phyloP scores from a whole-genome alignment of 495 filamentous ascomycete species.

The Friedmanniomyces endolithicus region DNA sequence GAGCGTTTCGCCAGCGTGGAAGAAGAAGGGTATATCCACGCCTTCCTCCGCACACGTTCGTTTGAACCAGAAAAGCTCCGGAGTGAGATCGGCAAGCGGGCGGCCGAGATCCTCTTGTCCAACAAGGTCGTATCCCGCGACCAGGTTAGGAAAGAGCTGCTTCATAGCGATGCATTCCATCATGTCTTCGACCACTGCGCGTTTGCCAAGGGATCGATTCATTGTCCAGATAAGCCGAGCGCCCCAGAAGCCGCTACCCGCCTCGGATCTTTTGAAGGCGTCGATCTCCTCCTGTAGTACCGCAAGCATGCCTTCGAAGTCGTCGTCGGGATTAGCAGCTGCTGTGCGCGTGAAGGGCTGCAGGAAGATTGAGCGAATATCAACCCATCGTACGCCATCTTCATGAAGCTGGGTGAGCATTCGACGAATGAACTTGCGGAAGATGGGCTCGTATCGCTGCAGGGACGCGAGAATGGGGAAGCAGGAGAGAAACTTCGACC shows the following conservation, averaged over 20 bases:
- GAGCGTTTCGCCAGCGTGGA: conserved; percentile 79
- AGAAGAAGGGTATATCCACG: conserved; percentile 86
- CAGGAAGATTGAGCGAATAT: conserved; percentile 49
- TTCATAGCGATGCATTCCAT: conserved; percentile 74
- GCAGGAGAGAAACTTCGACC: conserved; percentile 59
- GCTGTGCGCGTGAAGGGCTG: conserved; percentile 49
- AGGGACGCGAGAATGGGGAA: conserved; percentile 61
- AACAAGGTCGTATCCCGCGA: conserved; percentile 81
- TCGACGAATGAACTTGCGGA: conserved; percentile 56
- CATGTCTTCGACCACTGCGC: conserved; percentile 63
- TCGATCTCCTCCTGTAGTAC: conserved; percentile 69
- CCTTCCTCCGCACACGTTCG: conserved; percentile 67
- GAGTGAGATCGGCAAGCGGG: conserved; percentile 61
- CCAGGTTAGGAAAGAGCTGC: conserved; percentile 58
- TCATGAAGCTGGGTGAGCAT: conserved; percentile 54
- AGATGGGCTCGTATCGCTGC: conserved; percentile 83
- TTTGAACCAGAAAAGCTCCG: conserved; percentile 83
- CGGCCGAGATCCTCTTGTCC: conserved; percentile 73
- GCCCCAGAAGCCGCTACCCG: conserved; percentile 69
- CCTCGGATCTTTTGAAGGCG: conserved; percentile 55
- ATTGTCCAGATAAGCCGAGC: conserved; percentile 80
- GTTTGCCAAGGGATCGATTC: conserved; percentile 47
- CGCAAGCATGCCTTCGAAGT: conserved; percentile 52
- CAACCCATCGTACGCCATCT: conserved; percentile 74
- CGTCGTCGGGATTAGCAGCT: conserved; percentile 45